Conservation (phyloP, 805 yeast genomes). For the Myxozyma lipomycoides region DNA sequence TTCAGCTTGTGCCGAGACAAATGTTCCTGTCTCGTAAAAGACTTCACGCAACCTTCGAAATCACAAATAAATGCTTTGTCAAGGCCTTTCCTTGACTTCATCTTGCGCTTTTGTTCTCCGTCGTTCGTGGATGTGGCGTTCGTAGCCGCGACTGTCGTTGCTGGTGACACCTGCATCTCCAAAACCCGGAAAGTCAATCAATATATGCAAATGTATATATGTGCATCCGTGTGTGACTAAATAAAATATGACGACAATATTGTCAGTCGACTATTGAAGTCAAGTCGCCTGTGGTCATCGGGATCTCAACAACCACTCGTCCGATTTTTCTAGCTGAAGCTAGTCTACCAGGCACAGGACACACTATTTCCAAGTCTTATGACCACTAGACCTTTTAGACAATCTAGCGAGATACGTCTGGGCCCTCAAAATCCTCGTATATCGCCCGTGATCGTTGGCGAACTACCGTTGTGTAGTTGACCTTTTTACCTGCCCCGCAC, state of each 20-base stretch:
- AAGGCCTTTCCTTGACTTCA: conserved; percentile 32
- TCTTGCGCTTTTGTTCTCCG: neutral
- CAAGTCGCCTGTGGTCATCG: neutral
- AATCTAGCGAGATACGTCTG: too few species aligned
- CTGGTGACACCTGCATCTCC: neutral
- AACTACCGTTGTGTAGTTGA: too few species aligned
- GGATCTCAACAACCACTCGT: too few species aligned
- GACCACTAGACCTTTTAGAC: too few species aligned
- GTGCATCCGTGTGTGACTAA: neutral
- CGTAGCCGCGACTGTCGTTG: neutral
- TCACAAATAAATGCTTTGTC: conserved; percentile 33
- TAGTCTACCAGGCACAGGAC: too few species aligned
- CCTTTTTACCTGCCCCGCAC: too few species aligned
- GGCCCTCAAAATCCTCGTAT: too few species aligned
- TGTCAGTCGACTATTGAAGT: too few species aligned
- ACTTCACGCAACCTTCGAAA: conserved; percentile 29
- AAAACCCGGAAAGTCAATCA: neutral
- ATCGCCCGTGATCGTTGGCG: too few species aligned
- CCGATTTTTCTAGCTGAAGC: too few species aligned
- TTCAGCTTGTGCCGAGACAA: conserved; percentile 31
- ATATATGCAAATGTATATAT: neutral
- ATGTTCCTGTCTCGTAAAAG: conserved; percentile 33
- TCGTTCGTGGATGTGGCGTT: neutral
- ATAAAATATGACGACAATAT: too few species aligned
- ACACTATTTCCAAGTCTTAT: too few species aligned